phyloP scores from a whole-genome alignment of 306 rosid genomes.

The Acacia crassicarpa region DNA sequence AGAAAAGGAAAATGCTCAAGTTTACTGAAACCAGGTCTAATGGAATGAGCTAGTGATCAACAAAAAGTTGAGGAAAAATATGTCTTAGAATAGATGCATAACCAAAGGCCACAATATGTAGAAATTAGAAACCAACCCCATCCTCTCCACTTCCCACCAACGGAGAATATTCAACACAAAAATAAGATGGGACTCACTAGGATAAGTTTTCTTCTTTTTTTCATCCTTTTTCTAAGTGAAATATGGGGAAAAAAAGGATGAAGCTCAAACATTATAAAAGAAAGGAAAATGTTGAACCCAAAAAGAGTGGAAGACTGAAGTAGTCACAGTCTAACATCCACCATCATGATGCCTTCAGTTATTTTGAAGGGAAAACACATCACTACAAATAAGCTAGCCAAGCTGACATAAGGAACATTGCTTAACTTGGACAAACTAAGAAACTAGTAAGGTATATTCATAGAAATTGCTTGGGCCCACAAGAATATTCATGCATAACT shows the following conservation, averaged over 20 bases:
- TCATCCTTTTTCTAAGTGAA: neutral
- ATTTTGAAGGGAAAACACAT: neutral
- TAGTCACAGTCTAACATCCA: no score
- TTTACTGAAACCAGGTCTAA: neutral
- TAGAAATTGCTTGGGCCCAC: no score
- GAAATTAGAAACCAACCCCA: neutral
- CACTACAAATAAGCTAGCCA: neutral
- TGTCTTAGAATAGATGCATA: neutral
- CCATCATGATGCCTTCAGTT: neutral
- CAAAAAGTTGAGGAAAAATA: neutral
- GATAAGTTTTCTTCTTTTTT: no score
- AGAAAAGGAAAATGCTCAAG: neutral
- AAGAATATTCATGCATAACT: no score
- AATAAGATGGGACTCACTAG: no score
- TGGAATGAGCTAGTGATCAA: neutral
- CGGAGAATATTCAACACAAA: neutral
- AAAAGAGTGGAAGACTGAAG: no score
- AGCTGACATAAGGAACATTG: neutral
- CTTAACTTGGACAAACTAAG: no score
- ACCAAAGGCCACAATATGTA: neutral
- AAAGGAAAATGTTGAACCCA: no score
- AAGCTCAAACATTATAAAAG: no score
- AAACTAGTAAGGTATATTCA: no score
- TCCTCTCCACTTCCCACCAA: neutral
- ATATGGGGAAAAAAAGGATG: neutral